Percentiles rank a stretch among this genome's conserved stretches.
These are phyloP conservation scores for Magnusiomyces paraingens DNA, from an alignment of 1,139 yeast genomes.

Conservation along the genomic window DNA sequence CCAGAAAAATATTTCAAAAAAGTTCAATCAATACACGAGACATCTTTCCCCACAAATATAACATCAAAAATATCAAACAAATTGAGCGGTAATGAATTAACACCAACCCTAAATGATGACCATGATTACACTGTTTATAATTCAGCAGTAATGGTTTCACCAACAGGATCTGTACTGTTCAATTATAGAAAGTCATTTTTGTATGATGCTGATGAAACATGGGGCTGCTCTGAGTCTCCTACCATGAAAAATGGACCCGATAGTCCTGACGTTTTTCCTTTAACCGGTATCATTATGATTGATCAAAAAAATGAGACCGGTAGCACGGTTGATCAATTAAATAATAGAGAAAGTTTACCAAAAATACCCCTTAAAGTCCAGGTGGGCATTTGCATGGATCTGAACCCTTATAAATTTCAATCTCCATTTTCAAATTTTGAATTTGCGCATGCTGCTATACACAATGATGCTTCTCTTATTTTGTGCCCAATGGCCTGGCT, in stretches of 20 bases:
- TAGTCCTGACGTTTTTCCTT: constrained; percentile 6
- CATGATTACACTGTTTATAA: constrained; percentile 46
- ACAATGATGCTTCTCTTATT: constrained; percentile 47
- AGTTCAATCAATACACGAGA: not conserved
- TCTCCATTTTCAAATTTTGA: constrained; percentile 76
- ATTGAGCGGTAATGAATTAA: not conserved
- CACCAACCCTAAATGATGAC: constrained; percentile 8
- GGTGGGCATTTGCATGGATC: constrained; percentile 93
- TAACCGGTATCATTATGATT: constrained; percentile 17
- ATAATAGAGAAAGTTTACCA: not conserved
- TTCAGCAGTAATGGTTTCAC: constrained; percentile 60
- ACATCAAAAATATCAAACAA: not conserved
- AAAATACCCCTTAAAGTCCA: constrained; percentile 35
- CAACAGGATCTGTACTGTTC: constrained; percentile 51
- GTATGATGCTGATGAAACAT: constrained; percentile 69
- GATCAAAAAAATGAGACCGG: constrained; percentile 1
- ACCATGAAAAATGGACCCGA: constrained; percentile 14
- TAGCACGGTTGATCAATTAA: not conserved
- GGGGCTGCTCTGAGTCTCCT: constrained; percentile 77
- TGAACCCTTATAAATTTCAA: constrained; percentile 77
- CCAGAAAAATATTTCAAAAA: constrained; percentile 47
- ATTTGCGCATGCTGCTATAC: constrained; percentile 51
- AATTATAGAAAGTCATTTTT: constrained; percentile 75
- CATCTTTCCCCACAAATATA: not conserved
- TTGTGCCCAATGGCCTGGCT: constrained; percentile 90